Base-by-base conservation (phyloP, 2,329 filamentous ascomycete genomes). In the Nemania abortiva region DNA sequence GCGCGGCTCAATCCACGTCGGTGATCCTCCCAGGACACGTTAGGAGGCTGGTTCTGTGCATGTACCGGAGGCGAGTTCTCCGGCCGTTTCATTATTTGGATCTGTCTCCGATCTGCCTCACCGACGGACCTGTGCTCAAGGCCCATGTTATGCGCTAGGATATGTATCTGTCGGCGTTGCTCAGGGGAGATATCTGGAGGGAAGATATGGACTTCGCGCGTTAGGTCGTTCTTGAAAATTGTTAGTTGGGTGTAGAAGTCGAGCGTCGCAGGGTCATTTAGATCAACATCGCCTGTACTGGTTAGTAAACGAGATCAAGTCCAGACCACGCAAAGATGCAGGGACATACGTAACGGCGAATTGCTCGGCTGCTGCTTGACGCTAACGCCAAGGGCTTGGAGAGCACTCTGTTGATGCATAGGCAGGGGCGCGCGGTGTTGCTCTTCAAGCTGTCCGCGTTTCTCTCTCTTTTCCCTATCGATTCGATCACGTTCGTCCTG, bases 401-500 rank as follows among this genome's bases (percentile, higher is more conserved):
- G 90, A 13, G 95, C 98, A 61, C 91, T 89, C 81, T 98, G 95
- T 63, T 91, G 92, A 74, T 96, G 93, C 69, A 96, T 72, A 9
- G 78, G 88, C 76, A 91, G 89, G 54, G 91, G 76, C 84, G 94
- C 78, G 34, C 95, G 90, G 81, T 99, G 96, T 81, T 99, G 96
- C 82, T 99, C 96, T 81, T 99, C 95, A 13, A 99, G 87, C 81
- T 99, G 96, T 57, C 96, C 96, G 61, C 96, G 91, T 75, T 96
- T 92, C 83, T 98, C 95, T 66, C 96, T 89, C 89, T 98, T 99
- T 82, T 98, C 96, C 6, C 96, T 89, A 81, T 99, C 96, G 74
- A 99, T 98, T 49, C 96, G 89, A 82, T 99, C 96, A 61, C 96
- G 89, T 81, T 98, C 96, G 37, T 95, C 93, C 73, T 97, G 89